A percentile compares a stretch with the other conserved stretches of the same genome.
Conservation (phyloP, 768 basidiomycete genomes). For the Postia placenta region DNA sequence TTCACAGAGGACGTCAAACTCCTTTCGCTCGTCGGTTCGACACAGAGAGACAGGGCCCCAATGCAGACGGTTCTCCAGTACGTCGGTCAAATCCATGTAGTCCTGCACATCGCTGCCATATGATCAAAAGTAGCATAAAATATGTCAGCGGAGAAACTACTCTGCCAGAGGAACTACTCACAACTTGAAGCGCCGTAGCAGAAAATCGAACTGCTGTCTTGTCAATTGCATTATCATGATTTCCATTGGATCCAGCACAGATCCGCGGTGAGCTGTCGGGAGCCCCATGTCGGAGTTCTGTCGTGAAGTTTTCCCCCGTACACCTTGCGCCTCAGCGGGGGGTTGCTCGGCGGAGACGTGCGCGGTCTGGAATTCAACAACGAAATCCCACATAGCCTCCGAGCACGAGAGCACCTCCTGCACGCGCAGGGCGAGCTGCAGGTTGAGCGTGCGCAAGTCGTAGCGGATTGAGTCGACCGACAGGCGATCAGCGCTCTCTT, state of each 20-base stretch:
- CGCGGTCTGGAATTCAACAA: conserved; percentile 37
- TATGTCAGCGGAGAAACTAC: not conserved
- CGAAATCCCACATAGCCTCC: conserved; percentile 80
- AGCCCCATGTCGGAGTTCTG: not conserved
- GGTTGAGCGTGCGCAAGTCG: conserved; percentile 52
- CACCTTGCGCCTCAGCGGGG: not conserved
- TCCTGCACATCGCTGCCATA: conserved; percentile 58
- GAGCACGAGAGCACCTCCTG: conserved; percentile 65
- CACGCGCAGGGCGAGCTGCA: conserved; percentile 56
- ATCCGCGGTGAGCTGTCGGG: not conserved
- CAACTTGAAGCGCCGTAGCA: conserved; percentile 56
- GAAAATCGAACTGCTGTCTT: conserved; percentile 55
- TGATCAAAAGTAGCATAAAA: not conserved
- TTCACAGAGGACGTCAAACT: conserved; percentile 51
- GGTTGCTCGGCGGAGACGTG: not conserved
- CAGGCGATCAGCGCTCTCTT: conserved; percentile 25
- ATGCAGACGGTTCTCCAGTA: conserved; percentile 42
- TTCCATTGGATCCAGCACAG: conserved; percentile 8
- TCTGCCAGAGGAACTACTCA: conserved; percentile 30
- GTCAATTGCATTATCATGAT: conserved; percentile 42
- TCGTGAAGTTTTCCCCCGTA: not conserved
- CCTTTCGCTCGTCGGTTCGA: conserved; percentile 44
- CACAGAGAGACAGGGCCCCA: conserved; percentile 39
- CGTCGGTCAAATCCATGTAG: conserved; percentile 35
- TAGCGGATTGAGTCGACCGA: conserved; percentile 50